A percentile compares a stretch with the other conserved stretches of the same genome.
Evolutionary conservation across 345 rosid species (phyloP).

Genomic region (Aurinia saxatilis): DNA sequence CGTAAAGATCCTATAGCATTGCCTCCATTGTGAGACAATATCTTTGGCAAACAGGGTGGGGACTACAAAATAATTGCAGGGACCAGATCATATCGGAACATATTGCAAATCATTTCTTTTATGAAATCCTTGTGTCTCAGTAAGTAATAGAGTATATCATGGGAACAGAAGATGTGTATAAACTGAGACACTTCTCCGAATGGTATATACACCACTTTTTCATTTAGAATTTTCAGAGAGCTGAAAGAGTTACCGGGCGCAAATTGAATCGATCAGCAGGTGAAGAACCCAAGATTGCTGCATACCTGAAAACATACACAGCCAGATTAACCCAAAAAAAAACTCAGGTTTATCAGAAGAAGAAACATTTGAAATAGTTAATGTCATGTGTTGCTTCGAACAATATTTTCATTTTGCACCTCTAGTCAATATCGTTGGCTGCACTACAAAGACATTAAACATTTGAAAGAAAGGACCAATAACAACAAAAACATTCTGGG

Average conservation of each 20-base stretch:
- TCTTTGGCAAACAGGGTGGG: conserved; percentile 67
- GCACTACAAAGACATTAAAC: not conserved
- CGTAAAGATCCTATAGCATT: conserved; percentile 50
- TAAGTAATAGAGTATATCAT: not conserved
- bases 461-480: not conserved
- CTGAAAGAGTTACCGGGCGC: conserved; percentile 47
- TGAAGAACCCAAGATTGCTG: conserved; percentile 76
- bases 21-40: conserved; percentile 37
- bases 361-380: conserved; percentile 3
- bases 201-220: not conserved
- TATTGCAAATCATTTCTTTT: too few relatives aligned
- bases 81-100: not conserved
- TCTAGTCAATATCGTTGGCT: conserved; percentile 2
- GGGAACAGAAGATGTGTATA: not conserved
- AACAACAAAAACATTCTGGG: not conserved
- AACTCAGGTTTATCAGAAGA: not conserved
- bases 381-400: not conserved
- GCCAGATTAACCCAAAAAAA: conserved; percentile 9
- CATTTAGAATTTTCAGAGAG: not conserved
- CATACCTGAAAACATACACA: conserved; percentile 46
- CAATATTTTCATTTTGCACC: not conserved
- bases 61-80: conserved; percentile 37
- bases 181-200: not conserved
- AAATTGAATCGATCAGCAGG: conserved; percentile 40
- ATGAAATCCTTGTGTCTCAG: not conserved